These are phyloP conservation scores for Mallotus japonicus DNA, from an alignment of 441 rosid species.

Conservation along the genomic window DNA sequence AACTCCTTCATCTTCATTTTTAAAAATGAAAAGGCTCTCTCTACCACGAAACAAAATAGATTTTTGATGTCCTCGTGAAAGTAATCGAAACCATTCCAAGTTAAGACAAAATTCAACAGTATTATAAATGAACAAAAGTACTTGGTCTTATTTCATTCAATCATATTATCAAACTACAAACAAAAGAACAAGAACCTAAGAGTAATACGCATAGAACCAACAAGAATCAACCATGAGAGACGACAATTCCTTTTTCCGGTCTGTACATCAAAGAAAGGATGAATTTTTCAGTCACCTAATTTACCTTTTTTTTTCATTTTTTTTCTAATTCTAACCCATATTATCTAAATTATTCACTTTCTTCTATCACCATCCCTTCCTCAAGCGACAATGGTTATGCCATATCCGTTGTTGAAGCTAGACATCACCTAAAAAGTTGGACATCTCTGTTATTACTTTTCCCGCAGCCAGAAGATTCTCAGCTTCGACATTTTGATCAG, in stretches of 20 bases:
- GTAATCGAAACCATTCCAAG: slow-evolving; percentile 11
- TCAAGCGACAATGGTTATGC: slow-evolving; percentile 66
- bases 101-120: slow-evolving; percentile 14
- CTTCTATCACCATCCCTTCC: slow-evolving; percentile 12
- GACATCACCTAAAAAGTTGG: slow-evolving; percentile 47
- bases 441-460: slow-evolving; percentile 19
- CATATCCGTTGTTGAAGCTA: slow-evolving; percentile 54
- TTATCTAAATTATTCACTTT: slow-evolving; percentile 26
- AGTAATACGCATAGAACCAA: slow-evolving; percentile 15
- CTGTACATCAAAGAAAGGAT: slow-evolving; percentile 43
- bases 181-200: slow-evolving; percentile 23
- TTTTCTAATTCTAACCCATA: slow-evolving; percentile 11
- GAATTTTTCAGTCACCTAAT: slow-evolving; percentile 32
- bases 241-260: slow-evolving; percentile 22
- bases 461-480: no score
- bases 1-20: no score
- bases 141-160: slow-evolving; percentile 30
- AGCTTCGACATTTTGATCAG: no score
- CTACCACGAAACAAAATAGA: slow-evolving; percentile 7
- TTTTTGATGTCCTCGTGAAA: slow-evolving; percentile 9
- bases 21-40: slow-evolving; percentile 5
- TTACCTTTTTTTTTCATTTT: slow-evolving; percentile 22
- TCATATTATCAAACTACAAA: slow-evolving; percentile 23
- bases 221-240: slow-evolving; percentile 5
- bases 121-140: slow-evolving; percentile 6